These are phyloP conservation scores for Chalaropsis thielavioides DNA, from an alignment of 2,329 filamentous ascomycete genomes.

Conservation along the genomic window DNA sequence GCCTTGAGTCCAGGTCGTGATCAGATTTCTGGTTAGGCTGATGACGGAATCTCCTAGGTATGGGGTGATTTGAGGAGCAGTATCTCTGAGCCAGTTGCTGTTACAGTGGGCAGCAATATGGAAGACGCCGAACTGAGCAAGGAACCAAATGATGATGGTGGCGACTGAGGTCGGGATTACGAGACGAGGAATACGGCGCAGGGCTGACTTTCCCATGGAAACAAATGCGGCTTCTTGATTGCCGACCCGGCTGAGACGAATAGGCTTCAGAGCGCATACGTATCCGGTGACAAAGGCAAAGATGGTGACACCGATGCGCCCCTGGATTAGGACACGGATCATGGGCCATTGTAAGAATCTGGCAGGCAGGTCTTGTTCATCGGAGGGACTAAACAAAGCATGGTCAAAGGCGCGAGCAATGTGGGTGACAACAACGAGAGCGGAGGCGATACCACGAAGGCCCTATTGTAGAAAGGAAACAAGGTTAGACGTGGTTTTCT, in stretches of 20 bases:
- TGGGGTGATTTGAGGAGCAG: conserved; percentile 38
- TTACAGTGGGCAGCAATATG: conserved; percentile 34
- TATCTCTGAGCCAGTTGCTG: conserved; percentile 20
- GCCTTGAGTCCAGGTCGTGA: conserved; percentile 37
- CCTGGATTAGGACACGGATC: conserved; percentile 43
- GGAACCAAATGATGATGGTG: conserved; percentile 39
- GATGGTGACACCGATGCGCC: conserved; percentile 50
- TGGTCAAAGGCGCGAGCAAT: conserved; percentile 37
- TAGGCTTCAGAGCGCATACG: conserved; percentile 47
- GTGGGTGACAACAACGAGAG: conserved; percentile 41
- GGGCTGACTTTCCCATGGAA: conserved; percentile 41
- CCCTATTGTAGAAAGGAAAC: conserved; percentile 27
- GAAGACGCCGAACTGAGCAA: conserved; percentile 41
- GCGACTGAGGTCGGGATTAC: conserved; percentile 44
- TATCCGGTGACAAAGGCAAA: conserved; percentile 53
- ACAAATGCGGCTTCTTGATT: conserved; percentile 38
- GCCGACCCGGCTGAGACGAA: conserved; percentile 39
- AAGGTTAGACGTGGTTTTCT: not conserved
- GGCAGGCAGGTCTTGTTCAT: conserved; percentile 30
- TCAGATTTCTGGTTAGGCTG: conserved; percentile 30
- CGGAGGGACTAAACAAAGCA: conserved; percentile 34
- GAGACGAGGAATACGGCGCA: conserved; percentile 43
- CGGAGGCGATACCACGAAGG: conserved; percentile 40
- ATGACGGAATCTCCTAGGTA: conserved; percentile 19
- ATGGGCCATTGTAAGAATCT: conserved; percentile 43